Evolutionary conservation across 331 rosid genomes (phyloP).

Genomic region (Dryas integrifolia): DNA sequence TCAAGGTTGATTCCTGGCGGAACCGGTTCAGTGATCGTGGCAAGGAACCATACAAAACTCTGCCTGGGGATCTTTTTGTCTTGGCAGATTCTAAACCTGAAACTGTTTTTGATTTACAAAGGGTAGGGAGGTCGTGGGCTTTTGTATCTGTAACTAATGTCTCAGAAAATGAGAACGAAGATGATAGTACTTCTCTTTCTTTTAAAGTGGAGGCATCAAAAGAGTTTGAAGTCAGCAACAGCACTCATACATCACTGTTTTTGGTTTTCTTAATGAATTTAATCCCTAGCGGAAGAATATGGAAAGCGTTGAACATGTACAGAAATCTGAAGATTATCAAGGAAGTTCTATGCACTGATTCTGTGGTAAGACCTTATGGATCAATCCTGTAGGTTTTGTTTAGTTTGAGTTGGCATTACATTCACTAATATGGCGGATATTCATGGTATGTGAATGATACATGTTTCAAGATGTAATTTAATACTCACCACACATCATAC

Average conservation of each 20-base stretch:
- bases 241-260: background rate
- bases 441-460: background rate
- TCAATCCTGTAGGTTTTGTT: background rate
- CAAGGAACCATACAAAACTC: conserved; percentile 15
- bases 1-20: conserved; percentile 23
- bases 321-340: conserved; percentile 16
- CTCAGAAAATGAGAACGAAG: conserved; percentile 6
- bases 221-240: background rate
- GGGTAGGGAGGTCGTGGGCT: conserved; percentile 12
- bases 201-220: conserved; percentile 14
- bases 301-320: conserved; percentile 17
- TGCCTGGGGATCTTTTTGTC: conserved; percentile 25
- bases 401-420: background rate
- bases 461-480: background rate
- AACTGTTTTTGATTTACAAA: conserved; percentile 6
- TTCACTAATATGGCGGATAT: background rate
- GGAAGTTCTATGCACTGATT: conserved; percentile 6
- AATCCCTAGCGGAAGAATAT: conserved; percentile 15
- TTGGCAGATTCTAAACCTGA: conserved; percentile 18
- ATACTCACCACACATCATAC: background rate
- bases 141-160: conserved; percentile 17
- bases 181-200: background rate
- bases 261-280: conserved; percentile 20
- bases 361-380: conserved; percentile 17
- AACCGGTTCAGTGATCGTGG: conserved; percentile 9